Percentiles rank a stretch among this genome's conserved stretches.
Evolutionary conservation across 805 yeast species (phyloP).

Genomic region (Cyberlindnera maclurae): DNA sequence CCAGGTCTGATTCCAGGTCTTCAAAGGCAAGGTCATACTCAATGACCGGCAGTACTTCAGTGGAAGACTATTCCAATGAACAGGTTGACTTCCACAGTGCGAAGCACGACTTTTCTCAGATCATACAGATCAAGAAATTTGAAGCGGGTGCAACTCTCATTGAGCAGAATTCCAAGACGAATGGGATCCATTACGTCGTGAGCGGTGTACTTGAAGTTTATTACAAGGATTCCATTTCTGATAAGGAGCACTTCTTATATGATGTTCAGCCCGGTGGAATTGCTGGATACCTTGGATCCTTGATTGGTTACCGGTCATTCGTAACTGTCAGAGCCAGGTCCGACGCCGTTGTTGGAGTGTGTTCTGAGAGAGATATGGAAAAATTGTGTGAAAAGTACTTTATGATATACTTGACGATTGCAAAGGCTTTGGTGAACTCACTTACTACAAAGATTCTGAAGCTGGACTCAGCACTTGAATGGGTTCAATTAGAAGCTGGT

Average conservation of each 20-base stretch:
- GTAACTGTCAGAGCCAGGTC: slow-evolving; percentile 59
- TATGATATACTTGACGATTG: slow-evolving; percentile 67
- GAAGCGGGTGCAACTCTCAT: slow-evolving; percentile 51
- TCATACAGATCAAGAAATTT: slow-evolving; percentile 47
- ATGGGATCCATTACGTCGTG: slow-evolving; percentile 75
- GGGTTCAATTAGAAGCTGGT: slow-evolving; percentile 91
- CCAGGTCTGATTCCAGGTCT: slow-evolving; percentile 1
- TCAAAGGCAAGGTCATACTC: slow-evolving; percentile 6
- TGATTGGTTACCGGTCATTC: slow-evolving; percentile 74
- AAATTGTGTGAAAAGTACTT: slow-evolving; percentile 69
- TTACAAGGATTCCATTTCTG: slow-evolving; percentile 29
- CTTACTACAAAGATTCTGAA: slow-evolving; percentile 61
- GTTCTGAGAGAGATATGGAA: slow-evolving; percentile 58
- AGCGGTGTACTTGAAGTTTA: slow-evolving; percentile 70
- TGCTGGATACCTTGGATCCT: slow-evolving; percentile 79
- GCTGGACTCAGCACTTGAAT: slow-evolving; percentile 87
- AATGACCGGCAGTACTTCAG: slow-evolving; percentile 1
- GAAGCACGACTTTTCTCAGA: slow-evolving; percentile 51
- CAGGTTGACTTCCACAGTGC: slow-evolving; percentile 40
- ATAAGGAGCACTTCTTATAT: slow-evolving; percentile 38
- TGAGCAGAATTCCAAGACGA: slow-evolving; percentile 55
- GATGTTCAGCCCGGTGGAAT: slow-evolving; percentile 70
- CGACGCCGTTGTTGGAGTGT: slow-evolving; percentile 61
- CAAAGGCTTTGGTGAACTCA: slow-evolving; percentile 61
- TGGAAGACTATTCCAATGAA: slow-evolving; percentile 11